Percentiles rank a stretch among this genome's conserved stretches.
These are phyloP conservation scores for Suhomyces xylopsoci DNA, from an alignment of 805 yeast genomes.

Conservation along the genomic window DNA sequence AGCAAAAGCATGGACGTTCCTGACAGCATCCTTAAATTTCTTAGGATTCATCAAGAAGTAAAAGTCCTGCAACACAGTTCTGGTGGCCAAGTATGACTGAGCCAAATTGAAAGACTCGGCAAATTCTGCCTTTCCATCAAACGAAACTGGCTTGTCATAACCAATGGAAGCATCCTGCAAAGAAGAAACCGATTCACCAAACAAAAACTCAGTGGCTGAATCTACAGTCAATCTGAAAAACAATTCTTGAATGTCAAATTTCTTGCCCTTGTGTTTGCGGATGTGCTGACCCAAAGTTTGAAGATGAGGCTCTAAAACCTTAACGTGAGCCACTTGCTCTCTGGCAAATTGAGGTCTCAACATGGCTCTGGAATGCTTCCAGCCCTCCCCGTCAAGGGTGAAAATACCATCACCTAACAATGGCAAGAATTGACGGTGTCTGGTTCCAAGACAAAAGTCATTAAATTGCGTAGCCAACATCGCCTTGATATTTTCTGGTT, in stretches of 20 bases:
- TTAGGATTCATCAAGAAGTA: slow-evolving; percentile 16
- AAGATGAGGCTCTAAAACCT: slow-evolving; percentile 38
- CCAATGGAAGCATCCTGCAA: slow-evolving; percentile 20
- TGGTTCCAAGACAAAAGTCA: slow-evolving; percentile 37
- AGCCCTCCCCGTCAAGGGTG: slow-evolving; percentile 41
- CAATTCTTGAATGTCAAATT: slow-evolving; percentile 37
- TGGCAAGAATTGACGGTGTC: slow-evolving; percentile 37
- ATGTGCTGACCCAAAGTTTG: slow-evolving; percentile 34
- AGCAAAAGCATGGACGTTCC: slow-evolving; percentile 30
- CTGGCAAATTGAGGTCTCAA: slow-evolving; percentile 44
- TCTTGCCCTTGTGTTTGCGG: slow-evolving; percentile 20
- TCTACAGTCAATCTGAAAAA: slow-evolving; percentile 40
- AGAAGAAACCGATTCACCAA: slow-evolving; percentile 37
- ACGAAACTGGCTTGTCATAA: slow-evolving; percentile 10
- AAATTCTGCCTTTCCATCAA: slow-evolving; percentile 33
- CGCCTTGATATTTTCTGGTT: slow-evolving; percentile 43
- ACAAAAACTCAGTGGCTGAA: slow-evolving; percentile 40
- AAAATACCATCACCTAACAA: slow-evolving; percentile 44
- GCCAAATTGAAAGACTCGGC: slow-evolving; percentile 34
- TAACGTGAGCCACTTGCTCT: slow-evolving; percentile 42
- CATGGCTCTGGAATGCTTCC: slow-evolving; percentile 44
- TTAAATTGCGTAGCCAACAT: slow-evolving; percentile 41
- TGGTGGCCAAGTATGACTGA: slow-evolving; percentile 28
- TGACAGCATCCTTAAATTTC: slow-evolving; percentile 14
- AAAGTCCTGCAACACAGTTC: slow-evolving; percentile 17